Conservation (phyloP, 495 filamentous ascomycete species). For the Penicillium robsamsonii region DNA sequence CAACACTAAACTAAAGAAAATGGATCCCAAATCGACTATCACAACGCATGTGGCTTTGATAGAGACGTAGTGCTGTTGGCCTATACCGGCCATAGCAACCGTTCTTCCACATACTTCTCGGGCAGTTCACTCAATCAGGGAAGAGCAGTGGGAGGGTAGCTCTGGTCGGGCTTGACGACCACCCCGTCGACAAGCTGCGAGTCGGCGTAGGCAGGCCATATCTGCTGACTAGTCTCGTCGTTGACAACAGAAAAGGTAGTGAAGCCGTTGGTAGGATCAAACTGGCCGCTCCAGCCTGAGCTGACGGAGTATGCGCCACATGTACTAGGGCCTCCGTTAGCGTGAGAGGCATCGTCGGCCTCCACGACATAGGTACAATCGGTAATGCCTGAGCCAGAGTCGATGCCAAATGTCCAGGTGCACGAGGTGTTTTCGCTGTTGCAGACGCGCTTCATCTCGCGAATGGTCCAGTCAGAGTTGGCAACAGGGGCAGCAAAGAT, state of each 20-base stretch:
- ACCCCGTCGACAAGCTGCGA: slow-evolving; percentile 42
- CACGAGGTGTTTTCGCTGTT: slow-evolving; percentile 44
- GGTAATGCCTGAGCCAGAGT: slow-evolving; percentile 35
- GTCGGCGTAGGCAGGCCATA: slow-evolving; percentile 52
- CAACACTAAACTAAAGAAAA: not conserved
- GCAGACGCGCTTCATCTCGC: slow-evolving; percentile 48
- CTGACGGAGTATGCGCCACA: slow-evolving; percentile 53
- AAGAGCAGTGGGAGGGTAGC: slow-evolving; percentile 47
- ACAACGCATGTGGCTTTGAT: not conserved
- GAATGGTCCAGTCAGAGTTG: slow-evolving; percentile 48
- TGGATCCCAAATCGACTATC: not conserved
- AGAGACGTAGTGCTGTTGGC: not conserved
- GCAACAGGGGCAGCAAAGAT: slow-evolving; percentile 38
- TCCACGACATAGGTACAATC: slow-evolving; percentile 43
- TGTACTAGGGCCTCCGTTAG: slow-evolving; percentile 34
- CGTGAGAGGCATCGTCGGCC: slow-evolving; percentile 37
- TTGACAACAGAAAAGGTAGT: slow-evolving; percentile 50
- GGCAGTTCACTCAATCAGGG: slow-evolving; percentile 19
- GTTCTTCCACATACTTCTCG: not conserved
- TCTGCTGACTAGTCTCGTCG: slow-evolving; percentile 33
- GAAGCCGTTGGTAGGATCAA: slow-evolving; percentile 52
- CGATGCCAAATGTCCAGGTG: slow-evolving; percentile 48
- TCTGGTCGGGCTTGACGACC: slow-evolving; percentile 53
- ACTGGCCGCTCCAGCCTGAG: slow-evolving; percentile 56
- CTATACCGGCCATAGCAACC: not conserved